These are phyloP conservation scores for Alliaria petiolata DNA, from an alignment of 345 rosid species.

Conservation along the genomic window DNA sequence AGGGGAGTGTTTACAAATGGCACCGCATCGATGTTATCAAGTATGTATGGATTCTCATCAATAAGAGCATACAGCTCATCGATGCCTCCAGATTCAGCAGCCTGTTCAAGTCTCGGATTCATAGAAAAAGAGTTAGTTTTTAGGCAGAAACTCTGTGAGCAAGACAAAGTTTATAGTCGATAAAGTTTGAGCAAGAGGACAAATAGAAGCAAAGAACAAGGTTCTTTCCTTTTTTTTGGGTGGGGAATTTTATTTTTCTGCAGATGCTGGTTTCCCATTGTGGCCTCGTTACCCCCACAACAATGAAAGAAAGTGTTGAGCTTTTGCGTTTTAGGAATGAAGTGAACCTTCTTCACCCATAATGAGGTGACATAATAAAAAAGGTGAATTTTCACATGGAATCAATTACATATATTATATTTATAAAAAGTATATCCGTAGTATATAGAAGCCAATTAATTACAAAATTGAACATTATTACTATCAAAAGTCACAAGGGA, in stretches of 20 bases:
- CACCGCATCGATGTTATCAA: slow-evolving; percentile 8
- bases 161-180: neutral
- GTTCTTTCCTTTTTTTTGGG: neutral
- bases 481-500: neutral
- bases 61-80: slow-evolving; percentile 25
- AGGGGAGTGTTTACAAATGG: slow-evolving; percentile 41
- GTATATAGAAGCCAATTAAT: neutral
- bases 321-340: neutral
- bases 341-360: neutral
- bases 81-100: slow-evolving; percentile 14
- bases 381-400: neutral
- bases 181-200: neutral
- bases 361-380: neutral
- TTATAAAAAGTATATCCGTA: too few species aligned
- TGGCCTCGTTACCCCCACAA: neutral
- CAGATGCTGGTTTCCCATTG: neutral
- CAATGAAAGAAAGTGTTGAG: neutral
- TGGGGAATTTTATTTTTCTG: neutral
- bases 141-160: neutral
- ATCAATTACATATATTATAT: neutral
- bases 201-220: neutral
- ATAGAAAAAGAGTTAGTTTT: neutral
- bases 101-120: slow-evolving; percentile 19
- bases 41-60: slow-evolving; percentile 15
- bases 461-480: neutral